Percentiles rank a stretch among this genome's conserved stretches.
phyloP scores from a whole-genome alignment of 768 basidiomycete species.

The Chalciporus piperatus region DNA sequence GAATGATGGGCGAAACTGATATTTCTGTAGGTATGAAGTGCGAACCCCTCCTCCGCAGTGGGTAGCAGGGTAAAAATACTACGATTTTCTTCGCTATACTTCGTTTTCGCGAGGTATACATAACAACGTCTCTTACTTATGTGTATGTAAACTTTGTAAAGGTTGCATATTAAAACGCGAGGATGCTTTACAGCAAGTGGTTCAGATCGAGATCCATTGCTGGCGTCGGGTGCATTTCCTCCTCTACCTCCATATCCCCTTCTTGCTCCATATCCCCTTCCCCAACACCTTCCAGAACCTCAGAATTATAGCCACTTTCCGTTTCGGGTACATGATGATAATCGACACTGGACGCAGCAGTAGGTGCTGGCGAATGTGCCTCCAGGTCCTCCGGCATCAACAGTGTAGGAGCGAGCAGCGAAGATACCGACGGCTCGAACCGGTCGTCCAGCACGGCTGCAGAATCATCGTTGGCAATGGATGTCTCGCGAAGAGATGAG shows the following conservation, averaged over 20 bases:
- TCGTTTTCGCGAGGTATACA: neutral
- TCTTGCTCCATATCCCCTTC: slow-evolving; percentile 28
- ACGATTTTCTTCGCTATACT: neutral
- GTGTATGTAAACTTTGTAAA: too few relatives aligned
- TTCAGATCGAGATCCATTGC: slow-evolving; percentile 28
- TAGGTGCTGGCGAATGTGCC: slow-evolving; percentile 49
- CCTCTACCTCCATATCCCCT: slow-evolving; percentile 22
- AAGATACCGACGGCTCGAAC: slow-evolving; percentile 24
- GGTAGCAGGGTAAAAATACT: slow-evolving; percentile 22
- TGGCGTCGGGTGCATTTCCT: slow-evolving; percentile 23
- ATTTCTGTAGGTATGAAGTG: slow-evolving; percentile 40
- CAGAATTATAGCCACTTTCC: slow-evolving; percentile 59
- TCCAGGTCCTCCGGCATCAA: slow-evolving; percentile 29
- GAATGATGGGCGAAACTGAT: neutral
- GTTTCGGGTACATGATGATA: slow-evolving; percentile 35
- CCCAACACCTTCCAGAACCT: slow-evolving; percentile 32
- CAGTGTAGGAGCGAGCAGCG: slow-evolving; percentile 24
- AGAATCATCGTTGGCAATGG: slow-evolving; percentile 29
- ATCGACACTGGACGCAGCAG: slow-evolving; percentile 49
- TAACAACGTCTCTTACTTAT: neutral
- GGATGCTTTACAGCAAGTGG: slow-evolving; percentile 20
- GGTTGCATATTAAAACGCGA: neutral
- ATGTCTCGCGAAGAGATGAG: slow-evolving; percentile 27
- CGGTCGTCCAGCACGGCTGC: slow-evolving; percentile 25
- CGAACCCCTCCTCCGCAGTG: slow-evolving; percentile 44